Base-by-base conservation (phyloP, 2,329 filamentous ascomycete genomes). In the Alternaria atra region DNA sequence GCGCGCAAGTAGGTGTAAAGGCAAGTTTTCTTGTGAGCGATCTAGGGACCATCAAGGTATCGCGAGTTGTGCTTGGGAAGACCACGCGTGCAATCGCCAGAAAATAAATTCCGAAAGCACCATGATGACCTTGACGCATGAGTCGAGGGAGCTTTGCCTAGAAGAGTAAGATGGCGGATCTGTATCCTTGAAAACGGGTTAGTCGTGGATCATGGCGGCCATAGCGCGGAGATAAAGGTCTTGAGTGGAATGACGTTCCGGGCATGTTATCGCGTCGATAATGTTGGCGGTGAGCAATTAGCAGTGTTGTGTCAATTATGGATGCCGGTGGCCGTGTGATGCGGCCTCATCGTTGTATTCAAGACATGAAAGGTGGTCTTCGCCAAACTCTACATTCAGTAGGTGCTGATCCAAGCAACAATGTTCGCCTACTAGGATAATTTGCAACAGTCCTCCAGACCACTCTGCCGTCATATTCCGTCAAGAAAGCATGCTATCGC, bases 71-170 rank as follows among this genome's bases (percentile, higher is more conserved):
- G 57, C 62, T 66, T 66, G 61, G 20, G 20, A 63, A 66, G 61
- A 55, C 46, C 25, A 46, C 55, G 48, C 46, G 46, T 50, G 32
- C 54, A 52, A 54, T 46, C 52, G 34, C 52, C 57, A 34, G 55
- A 61, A 64, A 60, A 58, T 61, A 63, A 58, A 56, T 58, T 64
- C 65, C 55, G 53, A 39, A 39, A 59, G 64, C 52, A 66, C 66
- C 65, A 58, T 64, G 62, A 63, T 67, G 56, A 66, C 58, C 63
- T 64, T 59, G 60, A 59, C 61, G 66, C 61, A 27, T 63, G 62
- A 20, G 65, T 57, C 58, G 59, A 63, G 58, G 34, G 15, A 39
- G 39, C 67, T 55, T 67, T 64, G 15, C 67, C 42, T 17, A 20
- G 34, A 39, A 4, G 10, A 52, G 52, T 34, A 64, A 57, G 54